Evolutionary conservation across 345 rosid species (phyloP), one percentile per base, ranked within the genome.

Genomic region (Euphorbia peplus): DNA sequence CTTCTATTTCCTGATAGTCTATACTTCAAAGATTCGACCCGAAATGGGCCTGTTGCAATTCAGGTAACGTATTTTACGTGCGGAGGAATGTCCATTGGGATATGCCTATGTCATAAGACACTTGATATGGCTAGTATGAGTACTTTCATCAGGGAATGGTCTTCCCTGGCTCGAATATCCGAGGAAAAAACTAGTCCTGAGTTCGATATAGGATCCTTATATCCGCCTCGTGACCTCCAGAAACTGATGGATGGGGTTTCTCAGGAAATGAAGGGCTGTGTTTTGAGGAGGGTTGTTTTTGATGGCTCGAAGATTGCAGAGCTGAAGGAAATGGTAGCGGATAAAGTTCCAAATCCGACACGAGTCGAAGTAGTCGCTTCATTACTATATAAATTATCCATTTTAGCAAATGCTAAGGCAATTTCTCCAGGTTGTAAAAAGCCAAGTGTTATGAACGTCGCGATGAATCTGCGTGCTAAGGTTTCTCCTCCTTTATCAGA

Each of bases 171-270:
- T 42, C 47, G 47, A 42, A 6, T 7, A 2, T 12, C 47, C 1
- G 14, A 42, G 13, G 13, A 2, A 42, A 14, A 42, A 42, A 42
- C 1, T 2, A 42, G 19, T 21, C 4, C 13, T 4, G 13, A n/a
- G 42, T 28, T 71, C 66, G 0, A 19, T 26, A 52, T 67, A 66
- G 71, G 50, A 32, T 22, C 46, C 76, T 13, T 70, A 13, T 76
- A 63, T 13, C 81, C 81, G 25, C 67, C 16, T 1, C 10, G 70
- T 1, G 75, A 70, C 21, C 66, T 61, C 25, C 18, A 4, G 22
- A 4, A 41, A 9, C 21, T 1, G 65, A 61, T 39, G 15, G 13
- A 4, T 16, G 14, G 22, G 24, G 47, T 6, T 42, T 14, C 47
- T 42, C 14, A 1, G 13, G 47, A 42, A 7, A 7, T 12, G 47